Conservation (phyloP, 1,284 basidiomycete species). For the Melampsora medusae region DNA sequence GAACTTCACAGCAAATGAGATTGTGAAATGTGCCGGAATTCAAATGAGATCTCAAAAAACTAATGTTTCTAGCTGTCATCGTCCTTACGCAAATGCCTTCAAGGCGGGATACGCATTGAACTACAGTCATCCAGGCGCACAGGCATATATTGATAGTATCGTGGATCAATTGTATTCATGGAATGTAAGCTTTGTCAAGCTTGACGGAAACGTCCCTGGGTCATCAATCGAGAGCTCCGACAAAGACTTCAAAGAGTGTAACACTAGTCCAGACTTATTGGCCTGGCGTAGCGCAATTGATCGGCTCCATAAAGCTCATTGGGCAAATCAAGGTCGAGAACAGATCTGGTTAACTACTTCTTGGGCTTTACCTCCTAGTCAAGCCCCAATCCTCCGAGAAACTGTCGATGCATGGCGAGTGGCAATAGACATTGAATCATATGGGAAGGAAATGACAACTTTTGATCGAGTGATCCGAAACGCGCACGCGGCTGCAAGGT, state of each 20-base stretch:
- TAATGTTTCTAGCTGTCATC: neutral
- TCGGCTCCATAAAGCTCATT: slow-evolving; percentile 1
- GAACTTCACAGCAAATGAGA: slow-evolving; percentile 34
- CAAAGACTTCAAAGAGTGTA: neutral
- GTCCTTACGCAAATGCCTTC: slow-evolving; percentile 36
- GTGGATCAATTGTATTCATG: slow-evolving; percentile 33
- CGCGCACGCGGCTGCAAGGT: slow-evolving; percentile 22
- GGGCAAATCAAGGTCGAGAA: slow-evolving; percentile 18
- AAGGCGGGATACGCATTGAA: slow-evolving; percentile 31
- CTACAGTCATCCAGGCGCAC: slow-evolving; percentile 37
- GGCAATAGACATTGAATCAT: slow-evolving; percentile 29
- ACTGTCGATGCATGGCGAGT: slow-evolving; percentile 34
- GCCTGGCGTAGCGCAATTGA: slow-evolving; percentile 35
- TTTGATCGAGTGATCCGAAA: slow-evolving; percentile 39
- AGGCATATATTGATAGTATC: slow-evolving; percentile 34
- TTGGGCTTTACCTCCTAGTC: slow-evolving; percentile 28
- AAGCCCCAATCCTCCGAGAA: neutral
- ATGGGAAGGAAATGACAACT: slow-evolving; percentile 32
- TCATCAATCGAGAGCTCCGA: slow-evolving; percentile 12
- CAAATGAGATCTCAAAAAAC: neutral
- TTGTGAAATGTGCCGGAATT: slow-evolving; percentile 17
- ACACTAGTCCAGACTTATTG: slow-evolving; percentile 18
- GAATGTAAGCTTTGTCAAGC: slow-evolving; percentile 43
- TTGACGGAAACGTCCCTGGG: slow-evolving; percentile 36
- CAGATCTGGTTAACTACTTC: slow-evolving; percentile 28